A percentile compares a stretch with the other conserved stretches of the same genome.
Evolutionary conservation across 192 early-diverging fungal genomes (phyloP).

Genomic region (Gorgonomyces haynaldii): DNA sequence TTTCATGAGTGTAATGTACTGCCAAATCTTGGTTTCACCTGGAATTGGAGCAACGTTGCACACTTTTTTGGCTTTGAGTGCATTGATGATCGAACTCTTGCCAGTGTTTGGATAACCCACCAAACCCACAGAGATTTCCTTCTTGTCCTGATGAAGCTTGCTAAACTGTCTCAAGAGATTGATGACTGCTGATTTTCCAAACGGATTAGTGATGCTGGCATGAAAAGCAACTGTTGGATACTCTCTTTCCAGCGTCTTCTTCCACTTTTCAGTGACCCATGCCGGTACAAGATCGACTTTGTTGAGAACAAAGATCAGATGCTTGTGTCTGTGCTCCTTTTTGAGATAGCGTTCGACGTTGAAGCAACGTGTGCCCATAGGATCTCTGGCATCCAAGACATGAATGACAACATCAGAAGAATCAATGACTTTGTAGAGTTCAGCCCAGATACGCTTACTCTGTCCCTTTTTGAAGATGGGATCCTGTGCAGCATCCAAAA

Average conservation of each 20-base stretch:
- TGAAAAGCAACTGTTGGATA: slow-evolving; percentile 98
- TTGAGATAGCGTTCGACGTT: slow-evolving; percentile 86
- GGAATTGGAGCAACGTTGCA: slow-evolving; percentile 97
- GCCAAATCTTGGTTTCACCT: slow-evolving; percentile 97
- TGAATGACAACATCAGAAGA: slow-evolving; percentile 89
- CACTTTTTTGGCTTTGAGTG: slow-evolving; percentile 87
- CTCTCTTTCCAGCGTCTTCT: slow-evolving; percentile 76
- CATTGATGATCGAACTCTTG: slow-evolving; percentile 98
- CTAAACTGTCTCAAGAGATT: slow-evolving; percentile 96
- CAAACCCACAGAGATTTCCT: slow-evolving; percentile 97
- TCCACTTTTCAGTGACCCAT: slow-evolving; percentile 97
- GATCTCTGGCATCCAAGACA: slow-evolving; percentile 97
- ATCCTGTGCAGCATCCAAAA: slow-evolving; percentile 63
- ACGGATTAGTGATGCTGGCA: slow-evolving; percentile 96
- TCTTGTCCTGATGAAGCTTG: slow-evolving; percentile 88
- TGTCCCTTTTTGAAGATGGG: slow-evolving; percentile 88
- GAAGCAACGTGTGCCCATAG: slow-evolving; percentile 85
- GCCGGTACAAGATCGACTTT: slow-evolving; percentile 98
- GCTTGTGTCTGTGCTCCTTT: slow-evolving; percentile 91
- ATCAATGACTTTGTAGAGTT: slow-evolving; percentile 96
- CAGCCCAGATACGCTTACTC: slow-evolving; percentile 96
- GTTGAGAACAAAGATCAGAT: slow-evolving; percentile 91
- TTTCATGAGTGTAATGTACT: slow-evolving; percentile 97
- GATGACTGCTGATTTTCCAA: slow-evolving; percentile 95
- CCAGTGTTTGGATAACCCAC: slow-evolving; percentile 98